These are phyloP conservation scores for Clarireedia homoeocarpa DNA, from an alignment of 2,329 filamentous ascomycete genomes.

Conservation along the genomic window DNA sequence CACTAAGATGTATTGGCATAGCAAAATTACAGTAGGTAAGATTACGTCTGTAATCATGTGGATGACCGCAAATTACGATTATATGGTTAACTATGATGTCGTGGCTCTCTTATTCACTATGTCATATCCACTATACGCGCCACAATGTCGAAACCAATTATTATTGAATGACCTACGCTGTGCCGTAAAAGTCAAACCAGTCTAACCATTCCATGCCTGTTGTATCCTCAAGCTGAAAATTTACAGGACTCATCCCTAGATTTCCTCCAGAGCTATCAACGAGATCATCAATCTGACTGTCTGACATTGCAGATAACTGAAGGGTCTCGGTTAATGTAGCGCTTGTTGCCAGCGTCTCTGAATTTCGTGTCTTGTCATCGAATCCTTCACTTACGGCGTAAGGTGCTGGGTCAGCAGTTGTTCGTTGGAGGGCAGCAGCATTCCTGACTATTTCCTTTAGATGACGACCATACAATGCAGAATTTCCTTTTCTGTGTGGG, in stretches of 20 bases:
- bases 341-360: not conserved
- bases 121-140: no score
- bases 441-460: slow-evolving; percentile 35
- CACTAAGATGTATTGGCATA: no score
- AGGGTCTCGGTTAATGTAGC: slow-evolving; percentile 36
- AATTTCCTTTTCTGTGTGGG: slow-evolving; percentile 58
- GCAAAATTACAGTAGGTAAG: no score
- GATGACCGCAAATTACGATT: no score
- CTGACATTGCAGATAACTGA: slow-evolving; percentile 62
- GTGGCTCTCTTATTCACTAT: no score
- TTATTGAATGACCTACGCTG: not conserved
- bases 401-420: not conserved
- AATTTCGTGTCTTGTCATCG: not conserved
- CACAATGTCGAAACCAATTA: not conserved
- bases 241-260: slow-evolving; percentile 35
- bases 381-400: not conserved
- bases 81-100: no score
- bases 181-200: slow-evolving; percentile 21
- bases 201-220: slow-evolving; percentile 25
- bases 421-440: slow-evolving; percentile 10
- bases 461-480: slow-evolving; percentile 50
- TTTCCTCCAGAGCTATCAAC: slow-evolving; percentile 55
- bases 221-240: slow-evolving; percentile 22
- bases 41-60: no score
- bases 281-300: slow-evolving; percentile 59